phyloP scores from a whole-genome alignment of 106 monocot species.

The Phalaenopsis equestris region DNA sequence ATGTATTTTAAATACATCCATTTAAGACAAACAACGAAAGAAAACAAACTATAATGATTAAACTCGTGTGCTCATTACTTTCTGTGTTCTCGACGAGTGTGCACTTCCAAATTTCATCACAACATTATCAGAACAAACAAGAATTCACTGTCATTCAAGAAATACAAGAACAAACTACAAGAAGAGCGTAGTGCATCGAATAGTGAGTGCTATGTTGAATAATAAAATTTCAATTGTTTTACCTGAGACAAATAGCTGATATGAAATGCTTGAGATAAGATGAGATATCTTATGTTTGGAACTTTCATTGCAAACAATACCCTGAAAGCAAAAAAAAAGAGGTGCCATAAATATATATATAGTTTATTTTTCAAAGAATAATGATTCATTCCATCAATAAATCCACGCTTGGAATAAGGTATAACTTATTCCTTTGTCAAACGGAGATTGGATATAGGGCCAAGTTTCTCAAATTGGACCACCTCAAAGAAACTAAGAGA shows the following conservation, averaged over 20 bases:
- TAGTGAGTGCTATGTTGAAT: neutral
- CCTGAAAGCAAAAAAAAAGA: conserved; percentile 31
- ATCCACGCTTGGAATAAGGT: neutral
- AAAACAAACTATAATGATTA: too few species aligned
- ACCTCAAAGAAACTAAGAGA: neutral
- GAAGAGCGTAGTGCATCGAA: neutral
- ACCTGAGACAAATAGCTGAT: conserved; percentile 95
- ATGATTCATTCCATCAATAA: neutral
- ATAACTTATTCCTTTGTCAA: neutral
- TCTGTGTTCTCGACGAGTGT: too few species aligned
- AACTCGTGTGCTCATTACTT: too few species aligned
- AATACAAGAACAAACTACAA: neutral
- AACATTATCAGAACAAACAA: too few species aligned
- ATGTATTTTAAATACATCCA: too few species aligned
- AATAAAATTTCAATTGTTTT: neutral
- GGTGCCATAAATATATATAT: neutral
- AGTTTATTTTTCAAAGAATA: neutral
- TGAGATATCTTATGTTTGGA: conserved; percentile 59
- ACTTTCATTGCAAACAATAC: conserved; percentile 73
- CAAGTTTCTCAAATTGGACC: neutral
- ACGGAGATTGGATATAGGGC: neutral
- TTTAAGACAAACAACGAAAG: too few species aligned
- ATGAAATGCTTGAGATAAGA: conserved; percentile 63
- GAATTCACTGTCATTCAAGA: too few species aligned
- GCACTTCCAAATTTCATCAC: too few species aligned